Evolutionary conservation across 2,329 filamentous ascomycete species (phyloP).

Genomic region (Colletotrichum endophyticum): DNA sequence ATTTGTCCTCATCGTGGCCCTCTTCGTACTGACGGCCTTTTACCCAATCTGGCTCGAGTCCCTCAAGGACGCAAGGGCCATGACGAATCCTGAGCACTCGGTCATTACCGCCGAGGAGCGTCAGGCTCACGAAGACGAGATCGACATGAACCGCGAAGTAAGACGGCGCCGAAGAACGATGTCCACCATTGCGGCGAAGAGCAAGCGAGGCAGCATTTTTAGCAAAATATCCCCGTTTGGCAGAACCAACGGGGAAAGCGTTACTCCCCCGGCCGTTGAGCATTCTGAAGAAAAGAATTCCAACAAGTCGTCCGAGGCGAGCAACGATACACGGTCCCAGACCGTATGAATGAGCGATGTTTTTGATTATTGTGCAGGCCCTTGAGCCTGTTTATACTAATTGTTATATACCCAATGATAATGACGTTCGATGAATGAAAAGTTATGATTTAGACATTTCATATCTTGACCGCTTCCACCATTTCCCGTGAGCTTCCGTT

Average conservation of each 20-base stretch:
- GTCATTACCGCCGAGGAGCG: conserved; percentile 14
- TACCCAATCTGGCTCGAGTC: conserved; percentile 56
- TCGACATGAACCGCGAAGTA: conserved; percentile 10
- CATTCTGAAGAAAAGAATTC: conserved; percentile 16
- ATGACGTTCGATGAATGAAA: conserved; percentile 14
- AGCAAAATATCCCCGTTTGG: conserved; percentile 15
- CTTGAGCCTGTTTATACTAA: conserved; percentile 8
- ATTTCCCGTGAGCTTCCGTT: neutral
- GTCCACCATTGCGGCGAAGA: conserved; percentile 1
- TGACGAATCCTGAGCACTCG: conserved; percentile 42
- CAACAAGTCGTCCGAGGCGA: conserved; percentile 13
- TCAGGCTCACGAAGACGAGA: conserved; percentile 1
- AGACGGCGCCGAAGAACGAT: conserved; percentile 1
- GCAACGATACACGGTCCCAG: conserved; percentile 6
- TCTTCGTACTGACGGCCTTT: conserved; percentile 50
- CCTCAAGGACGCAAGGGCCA: conserved; percentile 48
- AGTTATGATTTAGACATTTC: neutral
- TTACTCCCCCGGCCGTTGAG: conserved; percentile 10
- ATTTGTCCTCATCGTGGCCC: conserved; percentile 65
- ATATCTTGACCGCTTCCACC: neutral
- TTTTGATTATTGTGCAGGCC: neutral
- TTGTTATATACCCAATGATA: conserved; percentile 21
- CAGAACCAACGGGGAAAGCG: conserved; percentile 10
- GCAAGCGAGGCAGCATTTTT: conserved; percentile 11
- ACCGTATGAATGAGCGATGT: conserved; percentile 4